A percentile compares a stretch with the other conserved stretches of the same genome.
Evolutionary conservation across 2,329 filamentous ascomycete genomes (phyloP).

Genomic region (Fusarium verticillioides): DNA sequence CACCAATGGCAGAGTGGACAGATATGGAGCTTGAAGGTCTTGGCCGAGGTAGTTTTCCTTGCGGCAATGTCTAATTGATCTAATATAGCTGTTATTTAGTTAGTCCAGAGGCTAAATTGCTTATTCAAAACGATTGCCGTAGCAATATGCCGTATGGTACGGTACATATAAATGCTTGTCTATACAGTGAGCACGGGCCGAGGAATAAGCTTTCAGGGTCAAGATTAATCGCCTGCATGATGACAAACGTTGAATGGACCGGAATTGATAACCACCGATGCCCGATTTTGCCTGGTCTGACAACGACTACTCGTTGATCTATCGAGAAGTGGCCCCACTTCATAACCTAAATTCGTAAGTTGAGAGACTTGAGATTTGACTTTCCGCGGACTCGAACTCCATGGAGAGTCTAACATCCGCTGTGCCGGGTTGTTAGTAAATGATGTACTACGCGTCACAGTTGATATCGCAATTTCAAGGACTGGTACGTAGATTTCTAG

Average conservation of each 20-base stretch:
- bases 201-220: not conserved
- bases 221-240: not conserved
- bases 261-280: not conserved
- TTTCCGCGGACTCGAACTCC: not conserved
- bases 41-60: not conserved
- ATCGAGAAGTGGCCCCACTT: not conserved
- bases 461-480: not conserved
- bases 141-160: not conserved
- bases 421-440: fast-evolving
- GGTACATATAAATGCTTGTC: not conserved
- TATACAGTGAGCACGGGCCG: not conserved
- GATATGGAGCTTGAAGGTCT: not conserved
- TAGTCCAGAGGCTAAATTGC: not conserved
- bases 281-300: not conserved
- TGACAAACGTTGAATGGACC: not conserved
- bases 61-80: not conserved
- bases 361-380: not conserved
- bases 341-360: not conserved
- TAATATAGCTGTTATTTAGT: not conserved
- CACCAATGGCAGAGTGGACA: not conserved
- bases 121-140: not conserved
- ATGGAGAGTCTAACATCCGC: not conserved
- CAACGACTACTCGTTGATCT: not conserved
- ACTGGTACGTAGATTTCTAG: not conserved
- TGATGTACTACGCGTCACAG: not conserved